Percentiles rank a stretch among this genome's conserved stretches.
phyloP scores from a whole-genome alignment of 73 alveolate species.

The Tetrahymena elliotti region DNA sequence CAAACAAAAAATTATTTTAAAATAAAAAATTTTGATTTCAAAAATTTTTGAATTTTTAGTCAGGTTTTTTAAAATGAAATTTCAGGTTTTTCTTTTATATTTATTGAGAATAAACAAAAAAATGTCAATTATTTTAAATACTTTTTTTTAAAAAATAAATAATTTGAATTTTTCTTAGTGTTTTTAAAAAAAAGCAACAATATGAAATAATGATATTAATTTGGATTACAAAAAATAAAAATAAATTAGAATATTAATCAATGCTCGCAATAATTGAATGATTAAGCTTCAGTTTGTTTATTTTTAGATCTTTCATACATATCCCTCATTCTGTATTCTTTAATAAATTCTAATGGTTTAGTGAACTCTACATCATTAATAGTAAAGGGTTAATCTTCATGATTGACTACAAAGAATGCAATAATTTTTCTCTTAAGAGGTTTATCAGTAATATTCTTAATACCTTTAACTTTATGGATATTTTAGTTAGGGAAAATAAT shows the following conservation, averaged over 20 bases:
- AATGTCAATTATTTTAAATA: no score
- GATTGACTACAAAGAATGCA: not conserved
- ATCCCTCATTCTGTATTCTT: not conserved
- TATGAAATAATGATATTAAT: not conserved
- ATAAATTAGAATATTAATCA: not conserved
- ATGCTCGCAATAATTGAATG: not conserved
- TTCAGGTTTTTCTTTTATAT: no score
- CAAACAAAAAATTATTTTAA: no score
- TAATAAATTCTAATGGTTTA: not conserved
- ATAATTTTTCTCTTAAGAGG: not conserved
- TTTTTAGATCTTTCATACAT: not conserved
- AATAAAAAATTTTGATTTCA: no score
- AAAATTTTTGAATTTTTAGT: no score
- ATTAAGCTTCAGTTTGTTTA: not conserved
- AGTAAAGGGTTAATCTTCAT: not conserved
- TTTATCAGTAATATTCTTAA: not conserved
- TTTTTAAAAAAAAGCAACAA: not conserved
- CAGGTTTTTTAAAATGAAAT: no score
- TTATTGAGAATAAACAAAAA: no score
- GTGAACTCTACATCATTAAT: not conserved
- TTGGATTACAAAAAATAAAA: no score
- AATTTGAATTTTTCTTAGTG: no score
- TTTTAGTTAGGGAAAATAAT: not conserved
- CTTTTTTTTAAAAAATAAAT: no score
- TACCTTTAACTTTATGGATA: not conserved